Evolutionary conservation across 352 stramenopile species (phyloP), one percentile per base, ranked within the genome.

Genomic region (Phytopythium boreale): DNA sequence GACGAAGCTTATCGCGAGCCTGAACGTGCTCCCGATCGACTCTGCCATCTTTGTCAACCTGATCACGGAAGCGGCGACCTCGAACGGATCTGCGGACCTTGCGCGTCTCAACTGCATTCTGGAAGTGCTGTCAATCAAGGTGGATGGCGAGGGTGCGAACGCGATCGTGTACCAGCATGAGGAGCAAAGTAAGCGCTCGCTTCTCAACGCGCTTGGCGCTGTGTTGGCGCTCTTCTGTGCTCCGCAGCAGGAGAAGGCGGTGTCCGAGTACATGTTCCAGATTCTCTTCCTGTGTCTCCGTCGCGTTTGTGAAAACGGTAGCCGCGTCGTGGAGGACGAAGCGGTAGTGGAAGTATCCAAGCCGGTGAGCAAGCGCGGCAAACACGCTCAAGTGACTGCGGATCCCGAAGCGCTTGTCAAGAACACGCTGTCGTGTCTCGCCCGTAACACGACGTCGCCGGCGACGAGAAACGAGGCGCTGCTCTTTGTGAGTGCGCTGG

Each of bases 401-500:
- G 79, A 92, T 37, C 82, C 86, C 19, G 76, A 91, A 52, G 63
- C 78, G 39, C 71, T 96, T n/a, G 86, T 96, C 5, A 83, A 95
- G 67, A 74, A 92, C 65, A 93, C 86, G 43, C 72, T 96, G 20
- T 70, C 72, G 26, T 93, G 84, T 29, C 64, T 96, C 2, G 64
- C 74, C 9, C 79, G 80, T 46, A 41, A 41, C 15, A 90, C 81
- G 26, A 76, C 77, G 37, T 93, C 84, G 0, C 81, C 82, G 2
- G 82, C 91, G 58, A 96, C 88, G 10, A 80, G 88, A 27, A 93
- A 96, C 41, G 88, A 93, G 19, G 84, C 86, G 12, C 53, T 96
- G 41, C 63, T 96, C 17, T 93, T 96, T 55, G 81, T 95, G 51
- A 92, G 82, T 46, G 75, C 85, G 17, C 71, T 96, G 2, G 88